A percentile compares a stretch with the other conserved stretches of the same genome.
These are phyloP conservation scores for Geum urbanum DNA, from an alignment of 306 rosid species.

Conservation along the genomic window DNA sequence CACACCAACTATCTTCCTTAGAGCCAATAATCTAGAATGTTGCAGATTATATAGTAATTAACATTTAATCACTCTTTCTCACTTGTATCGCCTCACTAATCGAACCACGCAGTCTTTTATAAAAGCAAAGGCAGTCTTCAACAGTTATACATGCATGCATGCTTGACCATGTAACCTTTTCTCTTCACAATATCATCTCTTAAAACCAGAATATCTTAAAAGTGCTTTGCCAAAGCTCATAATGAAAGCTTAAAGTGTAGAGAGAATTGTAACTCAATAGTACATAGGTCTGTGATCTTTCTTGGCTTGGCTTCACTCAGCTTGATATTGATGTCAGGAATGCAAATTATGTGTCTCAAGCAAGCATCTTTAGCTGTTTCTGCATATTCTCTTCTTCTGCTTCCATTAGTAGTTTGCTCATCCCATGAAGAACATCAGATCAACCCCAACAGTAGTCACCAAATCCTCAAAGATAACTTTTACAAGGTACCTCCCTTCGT, in stretches of 20 bases:
- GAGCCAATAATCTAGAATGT: background rate
- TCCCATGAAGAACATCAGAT: constrained; percentile 33
- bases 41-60: background rate
- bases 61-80: background rate
- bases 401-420: constrained; percentile 52
- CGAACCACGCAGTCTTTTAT: constrained; percentile 2
- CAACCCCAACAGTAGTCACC: constrained; percentile 33
- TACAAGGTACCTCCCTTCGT: too few relatives aligned
- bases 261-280: constrained; percentile 4
- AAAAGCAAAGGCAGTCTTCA: constrained; percentile 16
- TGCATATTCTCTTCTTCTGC: constrained; percentile 39
- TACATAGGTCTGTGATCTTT: constrained; percentile 8
- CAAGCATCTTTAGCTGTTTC: constrained; percentile 24
- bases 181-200: background rate
- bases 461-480: constrained; percentile 25
- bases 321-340: constrained; percentile 29
- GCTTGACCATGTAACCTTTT: too few relatives aligned
- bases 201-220: background rate
- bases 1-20: constrained; percentile 17
- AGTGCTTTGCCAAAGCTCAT: background rate
- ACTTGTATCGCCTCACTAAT: background rate
- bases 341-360: constrained; percentile 34
- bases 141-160: too few relatives aligned
- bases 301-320: constrained; percentile 17
- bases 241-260: constrained; percentile 12